Conservation (phyloP, 306 rosid genomes). For the cucumber (Cucumis sativus) region DNA sequence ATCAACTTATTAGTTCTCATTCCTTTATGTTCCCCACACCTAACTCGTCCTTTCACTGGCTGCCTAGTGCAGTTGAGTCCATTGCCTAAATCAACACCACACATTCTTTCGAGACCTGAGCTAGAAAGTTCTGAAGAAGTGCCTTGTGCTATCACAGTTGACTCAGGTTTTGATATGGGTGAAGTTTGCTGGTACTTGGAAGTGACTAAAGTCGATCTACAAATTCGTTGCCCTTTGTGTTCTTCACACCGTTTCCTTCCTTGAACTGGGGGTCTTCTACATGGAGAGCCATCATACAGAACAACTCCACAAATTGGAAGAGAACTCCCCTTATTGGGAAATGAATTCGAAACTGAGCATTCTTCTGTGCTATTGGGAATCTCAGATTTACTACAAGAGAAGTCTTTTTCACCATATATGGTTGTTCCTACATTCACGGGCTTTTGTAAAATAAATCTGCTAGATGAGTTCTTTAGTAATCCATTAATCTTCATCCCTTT, state of each 20-base stretch:
- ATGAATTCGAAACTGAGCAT: background rate
- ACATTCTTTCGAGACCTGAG: background rate
- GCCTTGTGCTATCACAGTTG: background rate
- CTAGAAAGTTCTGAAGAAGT: background rate
- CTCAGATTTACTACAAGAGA: constrained; percentile 11
- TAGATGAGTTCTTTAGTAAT: background rate
- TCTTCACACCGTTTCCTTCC: constrained; percentile 66
- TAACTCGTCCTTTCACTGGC: constrained; percentile 6
- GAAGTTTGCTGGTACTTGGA: background rate
- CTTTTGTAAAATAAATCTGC: too few species aligned
- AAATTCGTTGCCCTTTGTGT: constrained; percentile 64
- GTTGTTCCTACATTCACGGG: too few species aligned
- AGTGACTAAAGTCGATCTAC: background rate
- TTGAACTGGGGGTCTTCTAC: constrained; percentile 33
- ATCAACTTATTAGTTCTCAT: constrained; percentile 2
- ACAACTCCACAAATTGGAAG: constrained; percentile 45
- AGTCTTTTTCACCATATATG: background rate
- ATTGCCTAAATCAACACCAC: constrained; percentile 8
- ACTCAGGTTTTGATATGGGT: background rate
- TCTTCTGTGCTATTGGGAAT: constrained; percentile 2
- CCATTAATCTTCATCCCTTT: constrained; percentile 49
- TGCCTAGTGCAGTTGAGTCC: background rate
- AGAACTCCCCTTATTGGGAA: constrained; percentile 14
- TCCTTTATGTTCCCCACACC: constrained; percentile 11
- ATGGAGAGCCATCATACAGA: constrained; percentile 48